A percentile compares a stretch with the other conserved stretches of the same genome.
Evolutionary conservation across 225 moss, liverwort and hornwort species (phyloP).

Genomic region (Polytrichum formosum): DNA sequence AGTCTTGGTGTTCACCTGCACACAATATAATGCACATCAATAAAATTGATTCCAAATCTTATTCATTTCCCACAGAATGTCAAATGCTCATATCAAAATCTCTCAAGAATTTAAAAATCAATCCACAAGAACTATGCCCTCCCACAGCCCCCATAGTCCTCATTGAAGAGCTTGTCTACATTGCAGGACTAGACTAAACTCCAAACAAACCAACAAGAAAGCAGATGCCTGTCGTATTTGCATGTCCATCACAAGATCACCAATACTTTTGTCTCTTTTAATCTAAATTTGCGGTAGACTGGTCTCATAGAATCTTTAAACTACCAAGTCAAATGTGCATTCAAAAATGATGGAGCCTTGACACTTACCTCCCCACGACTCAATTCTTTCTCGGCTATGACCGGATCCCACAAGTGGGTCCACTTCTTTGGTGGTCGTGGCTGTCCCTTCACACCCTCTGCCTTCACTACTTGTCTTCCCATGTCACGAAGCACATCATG

Average conservation of each 20-base stretch:
- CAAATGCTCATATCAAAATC: background rate
- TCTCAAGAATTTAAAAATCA: too few relatives aligned
- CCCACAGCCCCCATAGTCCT: too few relatives aligned
- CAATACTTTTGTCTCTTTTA: background rate
- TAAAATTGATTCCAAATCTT: background rate
- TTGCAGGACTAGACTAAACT: too few relatives aligned
- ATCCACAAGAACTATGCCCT: too few relatives aligned
- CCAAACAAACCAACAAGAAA: too few relatives aligned
- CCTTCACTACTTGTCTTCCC: slow-evolving; percentile 5
- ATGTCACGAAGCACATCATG: slow-evolving; percentile 16
- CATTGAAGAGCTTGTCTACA: too few relatives aligned
- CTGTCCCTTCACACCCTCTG: background rate
- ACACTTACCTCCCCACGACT: background rate
- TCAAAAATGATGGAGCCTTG: background rate
- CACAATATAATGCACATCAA: background rate
- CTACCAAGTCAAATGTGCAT: background rate
- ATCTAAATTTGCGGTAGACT: background rate
- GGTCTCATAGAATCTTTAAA: background rate
- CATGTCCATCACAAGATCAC: background rate
- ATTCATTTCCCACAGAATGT: background rate
- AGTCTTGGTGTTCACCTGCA: background rate
- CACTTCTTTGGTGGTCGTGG: background rate
- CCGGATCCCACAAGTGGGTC: slow-evolving; percentile 10
- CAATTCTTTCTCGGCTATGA: background rate
- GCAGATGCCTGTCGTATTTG: background rate